Percentiles rank a stretch among this genome's conserved stretches.
phyloP scores from a whole-genome alignment of 768 basidiomycete genomes.

The Tulasnella sp. region DNA sequence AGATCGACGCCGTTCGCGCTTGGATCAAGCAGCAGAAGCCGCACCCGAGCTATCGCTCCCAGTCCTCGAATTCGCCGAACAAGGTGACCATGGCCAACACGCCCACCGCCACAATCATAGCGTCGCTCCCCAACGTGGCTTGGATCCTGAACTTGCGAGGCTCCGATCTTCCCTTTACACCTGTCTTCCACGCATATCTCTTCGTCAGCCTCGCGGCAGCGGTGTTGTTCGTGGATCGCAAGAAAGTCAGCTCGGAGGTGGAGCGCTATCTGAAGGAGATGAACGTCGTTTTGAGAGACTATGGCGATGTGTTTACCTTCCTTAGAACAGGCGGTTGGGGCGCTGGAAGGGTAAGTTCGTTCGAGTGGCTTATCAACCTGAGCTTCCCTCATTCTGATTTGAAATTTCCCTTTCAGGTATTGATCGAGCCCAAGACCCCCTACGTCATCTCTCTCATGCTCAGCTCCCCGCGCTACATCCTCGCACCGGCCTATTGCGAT shows the following conservation, averaged over 20 bases:
- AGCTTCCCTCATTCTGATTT: neutral
- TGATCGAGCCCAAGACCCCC: constrained; percentile 70
- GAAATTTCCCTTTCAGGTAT: constrained; percentile 42
- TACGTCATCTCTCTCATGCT: constrained; percentile 85
- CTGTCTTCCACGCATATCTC: constrained; percentile 85
- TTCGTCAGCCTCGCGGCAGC: constrained; percentile 59
- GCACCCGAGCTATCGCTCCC: constrained; percentile 18
- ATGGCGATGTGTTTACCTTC: constrained; percentile 77
- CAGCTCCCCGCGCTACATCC: constrained; percentile 75
- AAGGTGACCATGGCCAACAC: constrained; percentile 26
- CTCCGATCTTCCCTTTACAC: constrained; percentile 85
- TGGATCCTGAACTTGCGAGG: constrained; percentile 88
- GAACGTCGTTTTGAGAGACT: constrained; percentile 58
- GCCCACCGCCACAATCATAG: constrained; percentile 47
- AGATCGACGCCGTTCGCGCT: constrained; percentile 62
- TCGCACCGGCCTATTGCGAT: constrained; percentile 67
- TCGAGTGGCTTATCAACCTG: neutral
- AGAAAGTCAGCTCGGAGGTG: constrained; percentile 62
- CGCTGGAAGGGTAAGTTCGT: constrained; percentile 59
- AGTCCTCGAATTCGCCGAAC: constrained; percentile 1
- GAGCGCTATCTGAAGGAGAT: constrained; percentile 55
- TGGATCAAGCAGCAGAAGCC: constrained; percentile 58
- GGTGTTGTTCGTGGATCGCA: constrained; percentile 70
- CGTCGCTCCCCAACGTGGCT: constrained; percentile 70
- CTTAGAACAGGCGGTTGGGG: constrained; percentile 59